Conservation (phyloP, 768 basidiomycete species). For the Kwoniella bestiolae region DNA sequence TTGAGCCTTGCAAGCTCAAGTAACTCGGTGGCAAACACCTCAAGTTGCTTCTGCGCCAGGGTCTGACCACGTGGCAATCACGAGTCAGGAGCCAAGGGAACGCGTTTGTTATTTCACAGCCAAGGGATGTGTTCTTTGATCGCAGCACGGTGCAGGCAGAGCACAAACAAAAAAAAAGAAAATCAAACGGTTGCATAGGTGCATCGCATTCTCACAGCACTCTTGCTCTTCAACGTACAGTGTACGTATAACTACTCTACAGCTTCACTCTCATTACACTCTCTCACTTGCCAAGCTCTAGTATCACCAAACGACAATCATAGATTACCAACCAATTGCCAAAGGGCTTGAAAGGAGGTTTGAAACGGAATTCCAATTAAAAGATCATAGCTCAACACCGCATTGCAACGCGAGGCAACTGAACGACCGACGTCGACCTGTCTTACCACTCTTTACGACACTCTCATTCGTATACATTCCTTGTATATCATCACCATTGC, state of each 20-base stretch:
- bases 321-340: background rate
- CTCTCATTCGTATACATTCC: background rate
- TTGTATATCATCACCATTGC: no score
- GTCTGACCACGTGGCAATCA: background rate
- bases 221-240: background rate
- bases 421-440: no score
- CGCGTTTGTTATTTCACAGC: conserved; percentile 12
- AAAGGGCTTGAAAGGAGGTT: conserved; percentile 13
- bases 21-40: background rate
- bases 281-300: background rate
- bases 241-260: no score
- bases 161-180: background rate
- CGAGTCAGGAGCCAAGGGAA: background rate
- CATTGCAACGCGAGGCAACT: no score
- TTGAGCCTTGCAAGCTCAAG: background rate
- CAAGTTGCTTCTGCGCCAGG: background rate
- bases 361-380: conserved; percentile 1
- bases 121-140: background rate
- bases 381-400: background rate
- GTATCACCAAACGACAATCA: background rate
- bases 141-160: background rate
- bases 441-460: background rate
- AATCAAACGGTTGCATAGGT: no score
- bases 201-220: background rate
- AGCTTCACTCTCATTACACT: background rate